Evolutionary conservation across 371 early-diverging fungal species (phyloP).

Genomic region (Apophysomyces variabilis): DNA sequence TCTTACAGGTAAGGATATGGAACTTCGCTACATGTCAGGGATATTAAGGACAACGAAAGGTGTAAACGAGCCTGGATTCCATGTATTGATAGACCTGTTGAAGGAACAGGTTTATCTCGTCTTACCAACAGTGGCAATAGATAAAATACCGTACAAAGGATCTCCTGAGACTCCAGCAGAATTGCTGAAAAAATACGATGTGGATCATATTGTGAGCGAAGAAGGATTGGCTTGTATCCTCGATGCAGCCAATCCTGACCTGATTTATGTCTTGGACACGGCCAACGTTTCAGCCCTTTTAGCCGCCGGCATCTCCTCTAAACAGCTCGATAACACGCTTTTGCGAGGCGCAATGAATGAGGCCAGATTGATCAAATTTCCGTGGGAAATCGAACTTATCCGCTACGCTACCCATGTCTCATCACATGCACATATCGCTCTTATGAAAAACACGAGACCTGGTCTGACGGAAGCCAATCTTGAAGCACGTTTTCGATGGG

Average conservation of each 20-base stretch:
- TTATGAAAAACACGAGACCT: conserved; percentile 18
- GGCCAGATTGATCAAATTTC: conserved; percentile 57
- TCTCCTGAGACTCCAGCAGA: conserved; percentile 38
- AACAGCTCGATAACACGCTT: background rate
- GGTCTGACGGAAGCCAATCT: conserved; percentile 61
- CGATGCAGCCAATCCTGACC: conserved; percentile 26
- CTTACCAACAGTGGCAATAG: conserved; percentile 46
- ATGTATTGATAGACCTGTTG: conserved; percentile 46
- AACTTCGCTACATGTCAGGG: background rate
- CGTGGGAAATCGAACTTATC: conserved; percentile 54
- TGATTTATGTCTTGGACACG: conserved; percentile 35
- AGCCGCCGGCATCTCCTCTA: conserved; percentile 3
- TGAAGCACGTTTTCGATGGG: conserved; percentile 60
- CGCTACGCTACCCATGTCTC: conserved; percentile 39
- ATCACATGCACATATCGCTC: conserved; percentile 55
- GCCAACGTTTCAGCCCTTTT: conserved; percentile 18
- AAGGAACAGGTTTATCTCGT: conserved; percentile 45
- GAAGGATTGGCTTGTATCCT: conserved; percentile 31
- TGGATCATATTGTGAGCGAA: conserved; percentile 47
- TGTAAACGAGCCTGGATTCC: conserved; percentile 58
- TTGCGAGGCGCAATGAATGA: conserved; percentile 42
- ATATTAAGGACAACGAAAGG: conserved; percentile 18
- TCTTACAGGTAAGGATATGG: conserved; percentile 43
- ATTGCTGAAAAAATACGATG: conserved; percentile 52
- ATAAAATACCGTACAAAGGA: conserved; percentile 59